A percentile compares a stretch with the other conserved stretches of the same genome.
Evolutionary conservation across 768 basidiomycete species (phyloP).

Genomic region (Rhodotorula toruloides): DNA sequence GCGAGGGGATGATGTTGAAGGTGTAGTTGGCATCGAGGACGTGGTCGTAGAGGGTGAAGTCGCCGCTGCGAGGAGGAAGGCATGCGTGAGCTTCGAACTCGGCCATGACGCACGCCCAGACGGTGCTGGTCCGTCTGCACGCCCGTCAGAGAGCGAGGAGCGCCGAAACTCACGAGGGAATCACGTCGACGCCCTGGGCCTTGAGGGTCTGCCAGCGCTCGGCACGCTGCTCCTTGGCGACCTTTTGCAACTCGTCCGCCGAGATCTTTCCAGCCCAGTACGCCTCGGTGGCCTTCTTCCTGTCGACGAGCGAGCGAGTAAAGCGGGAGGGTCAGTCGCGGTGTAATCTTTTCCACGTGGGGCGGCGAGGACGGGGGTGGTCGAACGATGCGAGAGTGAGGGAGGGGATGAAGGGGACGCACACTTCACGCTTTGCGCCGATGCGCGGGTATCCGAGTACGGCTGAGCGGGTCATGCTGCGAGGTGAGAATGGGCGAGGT

Average conservation of each 20-base stretch:
- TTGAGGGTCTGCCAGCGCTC: slow-evolving; percentile 81
- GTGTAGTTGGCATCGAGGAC: slow-evolving; percentile 93
- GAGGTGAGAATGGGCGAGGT: no score
- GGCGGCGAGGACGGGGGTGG: neutral
- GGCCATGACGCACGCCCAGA: neutral
- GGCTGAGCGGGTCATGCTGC: slow-evolving; percentile 53
- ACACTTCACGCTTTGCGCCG: slow-evolving; percentile 52
- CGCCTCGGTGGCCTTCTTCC: slow-evolving; percentile 87
- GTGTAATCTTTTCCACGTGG: no score
- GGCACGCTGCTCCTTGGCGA: slow-evolving; percentile 80
- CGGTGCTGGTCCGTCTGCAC: neutral
- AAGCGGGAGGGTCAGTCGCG: neutral
- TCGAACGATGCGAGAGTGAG: neutral
- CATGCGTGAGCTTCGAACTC: neutral
- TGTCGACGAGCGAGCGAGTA: slow-evolving; percentile 53
- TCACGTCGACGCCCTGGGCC: slow-evolving; percentile 74
- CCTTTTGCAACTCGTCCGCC: slow-evolving; percentile 79
- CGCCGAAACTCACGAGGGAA: slow-evolving; percentile 68
- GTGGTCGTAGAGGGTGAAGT: slow-evolving; percentile 98
- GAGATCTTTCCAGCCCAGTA: slow-evolving; percentile 94
- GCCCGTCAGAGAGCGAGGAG: neutral
- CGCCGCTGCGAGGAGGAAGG: slow-evolving; percentile 60
- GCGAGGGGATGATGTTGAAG: slow-evolving; percentile 94
- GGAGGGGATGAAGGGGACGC: neutral
- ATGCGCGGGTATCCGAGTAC: slow-evolving; percentile 92